phyloP scores from a whole-genome alignment of 164 flowering plant species.

The Sextonia rubra region DNA sequence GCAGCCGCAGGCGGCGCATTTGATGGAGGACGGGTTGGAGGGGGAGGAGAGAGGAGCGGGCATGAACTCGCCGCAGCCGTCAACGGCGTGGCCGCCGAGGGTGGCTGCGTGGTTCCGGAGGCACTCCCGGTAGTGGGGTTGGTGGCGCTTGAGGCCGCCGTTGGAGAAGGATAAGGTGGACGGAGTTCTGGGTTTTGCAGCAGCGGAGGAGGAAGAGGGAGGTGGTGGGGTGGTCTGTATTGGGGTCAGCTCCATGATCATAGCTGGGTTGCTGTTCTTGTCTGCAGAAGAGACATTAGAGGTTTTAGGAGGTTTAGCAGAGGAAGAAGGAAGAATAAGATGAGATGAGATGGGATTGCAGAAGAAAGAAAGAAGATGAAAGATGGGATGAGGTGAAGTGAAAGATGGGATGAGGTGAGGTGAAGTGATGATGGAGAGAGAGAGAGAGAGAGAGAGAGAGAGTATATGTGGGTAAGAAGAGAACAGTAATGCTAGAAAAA shows the following conservation, averaged over 20 bases:
- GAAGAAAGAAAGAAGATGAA: neutral
- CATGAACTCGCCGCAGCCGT: conserved; percentile 63
- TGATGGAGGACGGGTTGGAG: conserved; percentile 37
- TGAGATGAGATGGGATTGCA: neutral
- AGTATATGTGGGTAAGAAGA: too few species aligned
- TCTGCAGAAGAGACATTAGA: neutral
- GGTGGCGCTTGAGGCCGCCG: conserved; percentile 36
- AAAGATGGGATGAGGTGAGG: neutral
- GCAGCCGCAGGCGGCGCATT: conserved; percentile 67
- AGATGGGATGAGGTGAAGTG: neutral
- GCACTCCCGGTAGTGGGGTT: conserved; percentile 51
- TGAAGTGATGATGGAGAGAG: conserved; percentile 12
- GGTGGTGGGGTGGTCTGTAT: neutral
- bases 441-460: neutral
- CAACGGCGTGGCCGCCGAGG: conserved; percentile 52
- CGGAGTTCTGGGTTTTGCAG: conserved; percentile 21
- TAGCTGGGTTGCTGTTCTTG: neutral
- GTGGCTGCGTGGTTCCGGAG: conserved; percentile 51
- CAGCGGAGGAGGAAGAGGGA: conserved; percentile 15
- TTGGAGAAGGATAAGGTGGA: conserved; percentile 25
- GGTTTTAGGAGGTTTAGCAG: neutral
- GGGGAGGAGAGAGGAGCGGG: conserved; percentile 33
- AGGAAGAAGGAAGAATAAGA: neutral
- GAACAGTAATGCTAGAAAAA: neutral
- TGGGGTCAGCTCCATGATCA: neutral